Base-by-base conservation (phyloP, 768 basidiomycete genomes). In the Collybia nuda region DNA sequence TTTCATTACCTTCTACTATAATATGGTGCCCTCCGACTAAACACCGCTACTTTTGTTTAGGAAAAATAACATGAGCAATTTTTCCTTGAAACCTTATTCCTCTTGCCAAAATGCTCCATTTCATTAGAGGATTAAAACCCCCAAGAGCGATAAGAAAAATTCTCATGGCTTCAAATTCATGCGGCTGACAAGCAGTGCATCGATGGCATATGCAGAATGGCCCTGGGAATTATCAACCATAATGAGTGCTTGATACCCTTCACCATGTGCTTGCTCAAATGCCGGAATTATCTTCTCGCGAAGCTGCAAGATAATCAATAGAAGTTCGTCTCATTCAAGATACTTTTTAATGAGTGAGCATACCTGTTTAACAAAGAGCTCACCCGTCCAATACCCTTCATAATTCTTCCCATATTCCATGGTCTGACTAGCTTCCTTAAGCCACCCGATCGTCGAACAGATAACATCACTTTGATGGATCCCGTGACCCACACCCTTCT, bases 331-430 rank as follows among this genome's bases (percentile, higher is more conserved):
- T n/a, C n/a, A n/a, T n/a, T n/a, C n/a, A n/a, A n/a, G n/a, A n/a
- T n/a, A n/a, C n/a, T n/a, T n/a, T n/a, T n/a, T n/a, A n/a, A n/a
- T n/a, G n/a, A n/a, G n/a, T n/a, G n/a, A n/a, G n/a, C n/a, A n/a
- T n/a, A 55, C 53, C 49, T 57, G 56, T 46, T 55, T 55, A 41
- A 52, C 56, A 41, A 51, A 70, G 0, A 64, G 39, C 44, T 69
- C 61, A 0, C 71, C 66, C 15, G 44, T 67, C 70, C 69, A 70
- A 47, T 65, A 69, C 1, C 74, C 72, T 5, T 75, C 65, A 50
- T 76, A 67, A 57, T 72, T 74, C 47, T 75, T 77, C 3, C 72
- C 74, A 63, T 76, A 75, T 40, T 76, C 69, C 6, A 73, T 44
- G 11, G 53, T 54, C 49, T 70, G 66, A 17, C 67, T 59, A 12